A percentile compares a stretch with the other conserved stretches of the same genome.
These are phyloP conservation scores for Eucalyptus viminalis DNA, from an alignment of 345 rosid species.

Conservation along the genomic window DNA sequence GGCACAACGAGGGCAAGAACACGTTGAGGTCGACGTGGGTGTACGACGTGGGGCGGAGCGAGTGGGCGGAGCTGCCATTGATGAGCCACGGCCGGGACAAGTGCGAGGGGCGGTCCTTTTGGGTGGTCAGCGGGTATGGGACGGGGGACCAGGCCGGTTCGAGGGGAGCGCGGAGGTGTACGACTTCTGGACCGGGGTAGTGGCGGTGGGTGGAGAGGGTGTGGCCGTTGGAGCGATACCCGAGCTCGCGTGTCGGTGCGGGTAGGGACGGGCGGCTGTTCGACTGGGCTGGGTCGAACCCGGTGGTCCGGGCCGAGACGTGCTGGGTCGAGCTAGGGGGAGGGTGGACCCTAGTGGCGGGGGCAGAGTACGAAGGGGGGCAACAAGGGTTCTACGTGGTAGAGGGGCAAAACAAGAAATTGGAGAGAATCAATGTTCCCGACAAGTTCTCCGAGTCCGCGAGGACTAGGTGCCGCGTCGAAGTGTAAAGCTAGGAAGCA, in stretches of 20 bases:
- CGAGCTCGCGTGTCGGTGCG: constrained; percentile 11
- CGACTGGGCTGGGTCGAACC: not conserved
- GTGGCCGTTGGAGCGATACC: constrained; percentile 16
- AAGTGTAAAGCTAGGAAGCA: constrained; percentile 1
- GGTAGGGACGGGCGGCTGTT: not conserved
- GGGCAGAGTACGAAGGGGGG: constrained; percentile 20
- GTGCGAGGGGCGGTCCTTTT: constrained; percentile 29
- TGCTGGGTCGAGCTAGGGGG: constrained; percentile 9
- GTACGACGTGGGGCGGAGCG: constrained; percentile 9
- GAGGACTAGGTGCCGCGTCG: constrained; percentile 36
- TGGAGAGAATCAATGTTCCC: constrained; percentile 12
- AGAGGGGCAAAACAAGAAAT: constrained; percentile 2
- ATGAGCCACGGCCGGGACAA: constrained; percentile 36
- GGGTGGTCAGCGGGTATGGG: constrained; percentile 29
- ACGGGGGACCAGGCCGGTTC: constrained; percentile 21
- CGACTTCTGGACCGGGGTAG: not conserved
- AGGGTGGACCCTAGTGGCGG: constrained; percentile 1
- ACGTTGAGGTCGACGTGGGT: constrained; percentile 23
- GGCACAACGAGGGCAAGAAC: constrained; percentile 35
- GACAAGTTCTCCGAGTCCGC: constrained; percentile 31
- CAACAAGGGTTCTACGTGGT: constrained; percentile 6
- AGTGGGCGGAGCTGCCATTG: constrained; percentile 19
- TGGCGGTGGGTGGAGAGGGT: constrained; percentile 23
- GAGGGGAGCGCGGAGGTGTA: constrained; percentile 14
- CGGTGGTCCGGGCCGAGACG: constrained; percentile 1